Evolutionary conservation across 805 yeast genomes (phyloP), one percentile per base, ranked within the genome.

Genomic region (Pichia pseudocactophila): DNA sequence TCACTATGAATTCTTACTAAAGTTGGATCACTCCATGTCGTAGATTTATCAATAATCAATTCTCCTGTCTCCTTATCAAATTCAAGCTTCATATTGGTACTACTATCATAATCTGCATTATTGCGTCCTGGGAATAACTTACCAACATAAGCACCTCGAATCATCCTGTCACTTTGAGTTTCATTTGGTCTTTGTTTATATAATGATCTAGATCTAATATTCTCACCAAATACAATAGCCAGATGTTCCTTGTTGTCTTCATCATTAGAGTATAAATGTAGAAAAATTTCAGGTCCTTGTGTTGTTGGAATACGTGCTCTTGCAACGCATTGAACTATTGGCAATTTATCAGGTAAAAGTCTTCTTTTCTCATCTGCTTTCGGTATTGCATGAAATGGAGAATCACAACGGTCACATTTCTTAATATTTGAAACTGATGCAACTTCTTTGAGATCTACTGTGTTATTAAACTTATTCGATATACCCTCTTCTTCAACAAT

Each of bases 131-230:
- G 97, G 51, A 76, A 79, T 41, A 92, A 66, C 55, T 78, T 79
- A 6, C 99, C 99, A 27, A 85, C 77, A 53, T 92, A 92, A 0
- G 98, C 98, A 22, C 99, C 99, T 51, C 98, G 73, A n/a, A 95
- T 88, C 97, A 92, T 92, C 51, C 98, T 65, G 59, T 87, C 97
- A 53, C 77, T 81, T 62, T 88, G 97, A 0, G 95, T 70, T 49
- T 92, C 98, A 36, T 76, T 76, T 0, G 65, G 65, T 41, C 85
- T 66, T 39, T 64, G 65, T 36, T 65, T 71, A 64, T 77, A 92
- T 39, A 92, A 66, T 3, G 87, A 68, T 55, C 73, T 71, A 2
- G 96, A 86, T 50, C 96, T 71, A 41, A 92, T 81, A 51, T 83
- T 82, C 55, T 87, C 95, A 9, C 97, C 97, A 65, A 92, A 90